Evolutionary conservation across 768 basidiomycete species (phyloP).

Genomic region (Calocera viscosa): DNA sequence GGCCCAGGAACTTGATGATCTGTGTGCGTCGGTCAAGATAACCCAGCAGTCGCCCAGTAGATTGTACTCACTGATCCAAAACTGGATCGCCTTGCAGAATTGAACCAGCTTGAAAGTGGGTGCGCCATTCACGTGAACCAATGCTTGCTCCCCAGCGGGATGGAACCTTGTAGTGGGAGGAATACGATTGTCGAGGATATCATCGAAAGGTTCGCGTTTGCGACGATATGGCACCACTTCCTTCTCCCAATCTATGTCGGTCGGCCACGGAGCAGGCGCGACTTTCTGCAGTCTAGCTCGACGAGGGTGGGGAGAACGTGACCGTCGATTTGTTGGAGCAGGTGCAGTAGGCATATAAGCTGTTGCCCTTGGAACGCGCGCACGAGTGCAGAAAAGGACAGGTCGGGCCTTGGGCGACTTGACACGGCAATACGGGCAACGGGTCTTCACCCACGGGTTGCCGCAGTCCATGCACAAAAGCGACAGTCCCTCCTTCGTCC

Average conservation of each 20-base stretch:
- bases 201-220: background rate
- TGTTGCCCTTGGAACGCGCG: background rate
- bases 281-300: background rate
- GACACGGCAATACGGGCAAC: background rate
- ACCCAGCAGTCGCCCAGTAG: background rate
- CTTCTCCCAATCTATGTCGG: background rate
- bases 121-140: background rate
- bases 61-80: background rate
- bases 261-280: background rate
- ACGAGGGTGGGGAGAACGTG: background rate
- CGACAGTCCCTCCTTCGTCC: background rate
- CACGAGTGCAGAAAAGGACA: background rate
- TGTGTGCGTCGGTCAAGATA: background rate
- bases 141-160: background rate
- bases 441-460: background rate
- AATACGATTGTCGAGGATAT: background rate
- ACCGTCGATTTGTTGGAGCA: background rate
- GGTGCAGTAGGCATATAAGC: background rate
- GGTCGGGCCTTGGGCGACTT: background rate
- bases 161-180: background rate
- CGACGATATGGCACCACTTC: background rate
- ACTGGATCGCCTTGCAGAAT: background rate
- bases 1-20: background rate
- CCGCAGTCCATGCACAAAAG: background rate
- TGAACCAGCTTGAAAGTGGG: background rate